Conservation (phyloP, 73 alveolate genomes). For the Symbiodinium natans region DNA sequence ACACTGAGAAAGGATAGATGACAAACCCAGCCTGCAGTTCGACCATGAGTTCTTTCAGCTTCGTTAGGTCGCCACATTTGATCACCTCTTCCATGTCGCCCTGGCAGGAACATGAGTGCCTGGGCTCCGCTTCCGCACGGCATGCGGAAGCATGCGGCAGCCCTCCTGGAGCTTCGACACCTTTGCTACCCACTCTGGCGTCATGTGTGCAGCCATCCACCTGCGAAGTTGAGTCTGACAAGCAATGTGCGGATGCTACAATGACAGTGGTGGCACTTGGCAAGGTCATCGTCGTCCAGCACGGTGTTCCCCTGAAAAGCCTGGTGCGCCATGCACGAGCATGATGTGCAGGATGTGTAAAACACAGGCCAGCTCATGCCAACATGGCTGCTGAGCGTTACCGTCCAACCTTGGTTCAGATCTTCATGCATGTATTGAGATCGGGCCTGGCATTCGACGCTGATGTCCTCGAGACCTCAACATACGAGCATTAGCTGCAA, state of each 20-base stretch:
- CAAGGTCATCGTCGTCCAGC: constrained; percentile 46
- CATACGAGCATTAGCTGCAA: background rate
- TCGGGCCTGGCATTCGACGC: constrained; percentile 88
- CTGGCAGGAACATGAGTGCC: background rate
- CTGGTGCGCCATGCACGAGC: background rate
- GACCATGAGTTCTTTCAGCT: background rate
- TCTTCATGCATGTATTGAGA: no score
- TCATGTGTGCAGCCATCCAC: background rate
- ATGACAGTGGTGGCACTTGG: background rate
- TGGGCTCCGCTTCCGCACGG: constrained; percentile 7
- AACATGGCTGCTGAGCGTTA: no score
- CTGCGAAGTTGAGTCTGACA: no score
- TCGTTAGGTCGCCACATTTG: constrained; percentile 55
- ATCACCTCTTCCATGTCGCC: constrained; percentile 47
- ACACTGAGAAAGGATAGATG: no score
- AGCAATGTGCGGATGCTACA: no score
- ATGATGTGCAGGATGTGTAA: background rate
- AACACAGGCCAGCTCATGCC: no score
- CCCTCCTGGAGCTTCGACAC: background rate
- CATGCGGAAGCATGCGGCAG: no score
- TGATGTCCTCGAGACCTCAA: constrained; percentile 55
- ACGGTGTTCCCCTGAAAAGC: constrained; percentile 80
- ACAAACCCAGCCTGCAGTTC: constrained; percentile 49
- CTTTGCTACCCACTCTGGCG: background rate
- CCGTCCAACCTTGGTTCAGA: no score